These are phyloP conservation scores for Quercus variabilis DNA, from an alignment of 306 rosid species.

Conservation along the genomic window DNA sequence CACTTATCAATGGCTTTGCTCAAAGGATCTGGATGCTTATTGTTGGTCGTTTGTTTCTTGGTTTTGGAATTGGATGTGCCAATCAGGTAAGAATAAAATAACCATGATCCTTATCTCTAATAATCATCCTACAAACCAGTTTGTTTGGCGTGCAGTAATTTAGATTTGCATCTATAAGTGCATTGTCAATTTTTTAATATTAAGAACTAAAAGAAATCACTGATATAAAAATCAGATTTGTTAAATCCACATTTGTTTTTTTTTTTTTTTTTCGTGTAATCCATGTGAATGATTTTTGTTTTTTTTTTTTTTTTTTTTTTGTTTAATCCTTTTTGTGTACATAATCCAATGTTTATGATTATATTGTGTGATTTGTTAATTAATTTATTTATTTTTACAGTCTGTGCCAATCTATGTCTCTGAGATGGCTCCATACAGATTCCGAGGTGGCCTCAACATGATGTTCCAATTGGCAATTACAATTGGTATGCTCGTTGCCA, in stretches of 20 bases:
- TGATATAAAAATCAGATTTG: too few relatives aligned
- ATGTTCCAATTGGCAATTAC: slow-evolving; percentile 76
- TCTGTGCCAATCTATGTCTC: slow-evolving; percentile 80
- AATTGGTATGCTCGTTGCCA: slow-evolving; percentile 62
- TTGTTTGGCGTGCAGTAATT: too few relatives aligned
- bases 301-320: background rate
- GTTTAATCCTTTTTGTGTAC: too few relatives aligned
- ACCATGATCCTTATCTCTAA: background rate
- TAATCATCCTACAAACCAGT: background rate
- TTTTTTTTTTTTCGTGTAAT: too few relatives aligned
- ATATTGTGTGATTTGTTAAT: background rate
- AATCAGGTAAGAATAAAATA: slow-evolving; percentile 50
- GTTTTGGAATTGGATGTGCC: slow-evolving; percentile 83
- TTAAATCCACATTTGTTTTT: too few relatives aligned
- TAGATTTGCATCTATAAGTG: too few relatives aligned
- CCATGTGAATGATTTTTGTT: too few relatives aligned
- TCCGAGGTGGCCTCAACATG: slow-evolving; percentile 67
- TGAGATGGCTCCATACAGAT: slow-evolving; percentile 66
- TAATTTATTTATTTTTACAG: slow-evolving; percentile 22
- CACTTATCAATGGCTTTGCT: slow-evolving; percentile 61
- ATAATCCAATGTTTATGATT: background rate
- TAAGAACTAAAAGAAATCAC: too few relatives aligned
- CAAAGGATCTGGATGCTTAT: slow-evolving; percentile 53
- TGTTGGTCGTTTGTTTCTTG: slow-evolving; percentile 62
- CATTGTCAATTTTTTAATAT: too few relatives aligned